Base-by-base conservation (phyloP, 2,329 filamentous ascomycete genomes). In the Colletotrichum sp. region DNA sequence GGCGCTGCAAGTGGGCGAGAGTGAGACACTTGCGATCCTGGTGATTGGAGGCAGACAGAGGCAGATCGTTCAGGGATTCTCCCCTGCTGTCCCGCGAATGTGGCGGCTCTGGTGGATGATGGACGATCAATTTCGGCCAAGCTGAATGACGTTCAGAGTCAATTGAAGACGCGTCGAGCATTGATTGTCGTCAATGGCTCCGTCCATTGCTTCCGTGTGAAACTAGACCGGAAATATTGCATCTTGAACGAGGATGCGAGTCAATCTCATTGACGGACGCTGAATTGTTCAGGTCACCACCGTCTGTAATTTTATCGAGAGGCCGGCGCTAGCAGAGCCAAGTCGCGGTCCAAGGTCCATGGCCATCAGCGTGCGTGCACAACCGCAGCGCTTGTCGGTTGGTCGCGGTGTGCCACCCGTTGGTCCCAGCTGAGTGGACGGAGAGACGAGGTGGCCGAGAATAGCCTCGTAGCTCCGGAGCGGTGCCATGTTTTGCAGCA, bases 41-140 rank as follows among this genome's bases (percentile, higher is more conserved):
- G 74, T 43, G 70, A 73, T 64, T 69, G 74, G 57, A 69, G 34
- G 70, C 70, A 55, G 72, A 32, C 43, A 55, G 36, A 63, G 68
- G 74, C 61, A 74, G 74, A 77, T 77, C 74, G 8, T 55, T 48
- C 74, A 77, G 55, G 74, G 76, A 65, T 64, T 63, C 18, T 52
- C 72, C 72, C 70, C 34, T 76, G 64, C 10, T 55, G 21, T 69
- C 24, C 48, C 64, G 26, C n/a, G 55, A 7, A 26, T 59, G 64
- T 60, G 73, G 60, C 68, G 70, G 73, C 34, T 59, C 43, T 60
- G 73, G 36, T 73, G 59, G 73, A 26, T 43, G 39, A 70, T 32
- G 68, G 68, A n/a, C 57, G 57, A 63, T 70, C 63, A 52, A 61
- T 39, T 57, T 39, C 57, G 32, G 26, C 16, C 21, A 28, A 66